Conservation (phyloP, 345 rosid species). For the Hibiscus syriacus region DNA sequence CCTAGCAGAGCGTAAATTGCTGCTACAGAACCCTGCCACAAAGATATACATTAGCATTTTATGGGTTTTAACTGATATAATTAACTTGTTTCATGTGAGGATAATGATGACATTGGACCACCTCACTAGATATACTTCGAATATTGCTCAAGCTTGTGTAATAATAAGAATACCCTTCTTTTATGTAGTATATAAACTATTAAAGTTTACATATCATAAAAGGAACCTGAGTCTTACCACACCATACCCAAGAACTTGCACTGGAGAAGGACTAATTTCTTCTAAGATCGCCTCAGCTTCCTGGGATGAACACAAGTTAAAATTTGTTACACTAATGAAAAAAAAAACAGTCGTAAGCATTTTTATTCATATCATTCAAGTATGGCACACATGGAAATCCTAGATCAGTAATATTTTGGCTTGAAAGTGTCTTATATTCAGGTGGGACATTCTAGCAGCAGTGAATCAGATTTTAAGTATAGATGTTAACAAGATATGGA, state of each 20-base stretch:
- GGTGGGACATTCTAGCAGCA: neutral
- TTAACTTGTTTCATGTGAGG: neutral
- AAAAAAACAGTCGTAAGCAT: neutral
- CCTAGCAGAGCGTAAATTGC: constrained; percentile 57
- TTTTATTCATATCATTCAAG: neutral
- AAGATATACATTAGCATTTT: constrained; percentile 6
- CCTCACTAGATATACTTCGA: neutral
- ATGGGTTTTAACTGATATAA: neutral
- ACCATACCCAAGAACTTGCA: constrained; percentile 59
- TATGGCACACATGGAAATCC: neutral
- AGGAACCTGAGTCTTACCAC: constrained; percentile 47
- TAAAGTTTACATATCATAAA: neutral
- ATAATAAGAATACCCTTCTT: neutral
- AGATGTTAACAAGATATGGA: neutral
- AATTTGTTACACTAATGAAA: neutral
- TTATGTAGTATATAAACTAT: neutral
- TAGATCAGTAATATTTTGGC: neutral
- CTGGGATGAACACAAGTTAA: constrained; percentile 29
- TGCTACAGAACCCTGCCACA: constrained; percentile 56
- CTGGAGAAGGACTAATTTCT: constrained; percentile 66
- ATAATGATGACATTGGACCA: neutral
- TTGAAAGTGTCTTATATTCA: neutral
- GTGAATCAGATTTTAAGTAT: neutral
- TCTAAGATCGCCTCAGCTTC: constrained; percentile 92
- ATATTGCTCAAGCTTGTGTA: neutral